Base-by-base conservation (phyloP, 148 eudicot species). In the Camellia lanceoleosa region DNA sequence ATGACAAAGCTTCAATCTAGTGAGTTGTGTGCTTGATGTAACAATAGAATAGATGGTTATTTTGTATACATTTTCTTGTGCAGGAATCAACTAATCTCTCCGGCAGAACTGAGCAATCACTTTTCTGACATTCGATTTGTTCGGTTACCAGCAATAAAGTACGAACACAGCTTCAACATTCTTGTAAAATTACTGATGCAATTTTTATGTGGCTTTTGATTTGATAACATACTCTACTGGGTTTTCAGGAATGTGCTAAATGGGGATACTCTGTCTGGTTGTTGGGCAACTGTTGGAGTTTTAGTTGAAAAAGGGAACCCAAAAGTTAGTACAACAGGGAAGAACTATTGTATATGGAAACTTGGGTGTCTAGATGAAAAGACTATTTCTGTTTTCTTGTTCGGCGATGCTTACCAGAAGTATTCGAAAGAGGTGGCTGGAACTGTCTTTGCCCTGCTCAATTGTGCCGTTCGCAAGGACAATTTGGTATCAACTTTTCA, bases 271-370 rank as follows among this genome's bases (percentile, higher is more conserved):
- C 85, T 93, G 55, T 87, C 92, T 60, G 99, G 99, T 75, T 91
- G 98, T 87, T 96, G 99, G 99, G 97, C 97, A 75, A 96, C 99
- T 56, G 88, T 91, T 79, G 99, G 99, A 55, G 91, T 96, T 76
- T 68, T 96, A 83, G 82, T 84, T 5, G 99, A 91, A 80, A 96
- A 85, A 74, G 92, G 93, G 3, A 80, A n/a, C n/a, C 83, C 85
- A 46, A 92, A 85, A 70, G 88, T 77, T 43, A 93, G 94, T 87
- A 87, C 99, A 64, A 82, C 87, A 18, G 99, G 98, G 78, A 92
- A 92, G 82, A 68, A 85, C 70, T 96, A 85, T 66, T 80, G 92
- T 65, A 88, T 93, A 80, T 93, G 95, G 97, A 92, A 91, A 83
- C 79, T 96, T 46, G 97, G 99, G 79, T 89, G 95, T 86, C 88